Base-by-base conservation (phyloP, 441 rosid species). In the Erysimum cheiri region DNA sequence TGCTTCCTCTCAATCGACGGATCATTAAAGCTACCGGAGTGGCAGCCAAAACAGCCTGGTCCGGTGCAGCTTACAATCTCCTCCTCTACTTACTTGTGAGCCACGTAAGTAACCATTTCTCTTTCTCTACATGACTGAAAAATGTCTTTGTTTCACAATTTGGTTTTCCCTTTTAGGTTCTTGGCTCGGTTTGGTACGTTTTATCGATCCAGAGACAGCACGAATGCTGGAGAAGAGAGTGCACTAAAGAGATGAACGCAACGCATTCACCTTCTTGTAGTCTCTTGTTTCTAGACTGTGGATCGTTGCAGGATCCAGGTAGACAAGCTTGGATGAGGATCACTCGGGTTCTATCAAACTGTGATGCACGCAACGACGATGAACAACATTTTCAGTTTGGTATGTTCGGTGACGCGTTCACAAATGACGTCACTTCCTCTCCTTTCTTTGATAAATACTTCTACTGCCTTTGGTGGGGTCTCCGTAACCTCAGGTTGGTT, bases 391-490 rank as follows among this genome's bases (percentile, higher is more conserved):
- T 88, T 29, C 75, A 81, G 49, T 89, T 83, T 41, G 97, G 97
- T 29, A 87, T 91, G 76, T 93, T 85, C 64, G 82, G 91, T 6
- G 87, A 82, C 60, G 97, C 93, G 9, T 87, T 89, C 55, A 86
- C 71, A n/a, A 83, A 75, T 71, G 78, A 83, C 4, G 95, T 91
- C 19, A 92, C 87, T 69, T 73, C 89, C 0, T 72, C 97, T 4
- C 41, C 57, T 47, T 89, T 91, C 66, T 32, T 77, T 29, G 82
- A 86, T 57, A 93, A 91, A 68, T 93, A 85, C 78, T 85, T 91
- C 72, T 93, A 89, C 50, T 88, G 98, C 66, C 93, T 93, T 36
- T 93, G 98, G 98, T 91, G 96, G 97, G 98, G 98, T 46, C 85
- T 93, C 9, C 85, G 87, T 63, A 89, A 81, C 75, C 80, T 91